These are phyloP conservation scores for Grigorovia jiainica DNA, from an alignment of 805 yeast genomes.

Conservation along the genomic window DNA sequence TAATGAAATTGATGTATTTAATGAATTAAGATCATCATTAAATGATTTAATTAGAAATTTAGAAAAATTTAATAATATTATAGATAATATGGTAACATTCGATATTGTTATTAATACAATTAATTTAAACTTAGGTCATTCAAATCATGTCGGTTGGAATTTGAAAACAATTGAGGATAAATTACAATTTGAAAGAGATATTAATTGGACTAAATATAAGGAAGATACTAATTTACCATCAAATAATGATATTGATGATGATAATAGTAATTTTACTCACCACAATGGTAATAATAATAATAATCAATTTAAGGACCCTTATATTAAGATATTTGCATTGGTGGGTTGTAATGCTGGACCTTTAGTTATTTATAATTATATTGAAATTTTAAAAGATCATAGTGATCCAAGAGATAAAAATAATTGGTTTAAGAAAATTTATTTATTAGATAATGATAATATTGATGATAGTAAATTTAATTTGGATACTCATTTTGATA, in stretches of 20 bases:
- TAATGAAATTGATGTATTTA: constrained; percentile 22
- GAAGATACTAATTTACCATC: constrained; percentile 15
- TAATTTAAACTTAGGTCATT: constrained; percentile 22
- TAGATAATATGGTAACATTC: constrained; percentile 21
- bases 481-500: too few relatives aligned
- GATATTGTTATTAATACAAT: constrained; percentile 22
- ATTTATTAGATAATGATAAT: not conserved
- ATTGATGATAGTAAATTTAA: not conserved
- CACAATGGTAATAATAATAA: too few relatives aligned
- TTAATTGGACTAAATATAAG: constrained; percentile 22
- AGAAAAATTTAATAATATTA: constrained; percentile 16
- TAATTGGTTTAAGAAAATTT: not conserved
- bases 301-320: too few relatives aligned
- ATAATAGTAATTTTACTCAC: too few relatives aligned
- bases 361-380: constrained; percentile 32
- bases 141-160: constrained; percentile 2
- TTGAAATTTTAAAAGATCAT: constrained; percentile 13
- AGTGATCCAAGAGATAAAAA: not conserved
- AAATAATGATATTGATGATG: too few relatives aligned
- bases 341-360: constrained; percentile 35
- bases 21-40: constrained; percentile 26
- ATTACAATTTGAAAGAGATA: constrained; percentile 19
- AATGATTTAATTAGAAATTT: constrained; percentile 20
- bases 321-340: constrained; percentile 28
- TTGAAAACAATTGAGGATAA: constrained; percentile 10